Conservation (phyloP, 2,329 filamentous ascomycete species). For the Alternaria gansuensis region DNA sequence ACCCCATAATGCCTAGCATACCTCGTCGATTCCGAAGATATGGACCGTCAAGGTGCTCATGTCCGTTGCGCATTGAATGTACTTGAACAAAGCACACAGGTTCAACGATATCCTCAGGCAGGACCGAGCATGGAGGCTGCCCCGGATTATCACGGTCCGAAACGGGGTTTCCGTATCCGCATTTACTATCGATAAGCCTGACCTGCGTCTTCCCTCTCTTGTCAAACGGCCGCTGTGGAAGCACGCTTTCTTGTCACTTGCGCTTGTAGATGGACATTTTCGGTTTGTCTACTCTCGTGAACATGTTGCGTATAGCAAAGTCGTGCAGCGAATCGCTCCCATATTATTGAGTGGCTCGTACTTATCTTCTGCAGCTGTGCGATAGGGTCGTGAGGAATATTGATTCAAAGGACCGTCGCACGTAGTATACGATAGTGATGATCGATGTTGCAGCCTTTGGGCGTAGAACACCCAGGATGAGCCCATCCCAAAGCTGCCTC, state of each 20-base stretch:
- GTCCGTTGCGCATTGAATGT: neutral
- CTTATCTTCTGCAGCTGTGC: neutral
- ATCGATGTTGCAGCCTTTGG: slow-evolving; percentile 1
- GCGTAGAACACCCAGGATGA: neutral
- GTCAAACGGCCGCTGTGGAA: neutral
- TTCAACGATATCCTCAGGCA: neutral
- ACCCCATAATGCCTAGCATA: neutral
- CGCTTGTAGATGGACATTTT: neutral
- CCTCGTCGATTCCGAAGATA: neutral
- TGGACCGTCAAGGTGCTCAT: neutral
- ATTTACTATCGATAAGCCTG: slow-evolving; percentile 26
- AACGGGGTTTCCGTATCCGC: slow-evolving; percentile 10
- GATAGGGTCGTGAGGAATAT: neutral
- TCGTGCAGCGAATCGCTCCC: neutral
- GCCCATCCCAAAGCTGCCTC: slow-evolving; percentile 10
- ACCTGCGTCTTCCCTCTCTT: slow-evolving; percentile 18
- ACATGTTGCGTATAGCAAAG: neutral
- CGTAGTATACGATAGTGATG: neutral
- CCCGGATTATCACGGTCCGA: slow-evolving; percentile 13
- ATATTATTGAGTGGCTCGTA: neutral
- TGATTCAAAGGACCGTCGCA: neutral
- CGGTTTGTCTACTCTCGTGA: neutral
- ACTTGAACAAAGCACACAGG: neutral
- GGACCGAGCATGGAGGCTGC: neutral
- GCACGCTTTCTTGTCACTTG: neutral